Conservation (phyloP, 1,139 yeast species). For the Diutina pseudorugosa region DNA sequence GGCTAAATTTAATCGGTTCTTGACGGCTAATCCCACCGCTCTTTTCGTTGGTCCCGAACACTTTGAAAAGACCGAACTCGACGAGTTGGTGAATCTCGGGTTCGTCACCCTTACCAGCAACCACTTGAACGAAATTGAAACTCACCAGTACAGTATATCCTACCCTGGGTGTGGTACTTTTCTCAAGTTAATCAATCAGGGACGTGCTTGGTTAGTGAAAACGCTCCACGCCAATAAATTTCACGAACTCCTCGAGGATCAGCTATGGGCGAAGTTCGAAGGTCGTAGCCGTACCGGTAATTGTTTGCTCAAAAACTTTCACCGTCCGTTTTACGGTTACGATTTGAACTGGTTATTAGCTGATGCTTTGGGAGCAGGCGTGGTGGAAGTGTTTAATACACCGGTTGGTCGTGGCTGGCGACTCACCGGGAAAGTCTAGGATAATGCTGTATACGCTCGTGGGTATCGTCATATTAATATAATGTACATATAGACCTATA, state of each 20-base stretch:
- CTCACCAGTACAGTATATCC: slow-evolving; percentile 36
- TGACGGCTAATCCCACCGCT: slow-evolving; percentile 18
- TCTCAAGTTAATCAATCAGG: slow-evolving; percentile 33
- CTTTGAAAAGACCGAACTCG: slow-evolving; percentile 17
- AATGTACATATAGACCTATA: no score
- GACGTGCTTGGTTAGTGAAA: slow-evolving; percentile 39
- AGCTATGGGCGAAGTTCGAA: slow-evolving; percentile 38
- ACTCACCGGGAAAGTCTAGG: slow-evolving; percentile 35
- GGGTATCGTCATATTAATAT: neutral
- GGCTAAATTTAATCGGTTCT: slow-evolving; percentile 15
- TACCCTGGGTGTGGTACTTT: slow-evolving; percentile 54
- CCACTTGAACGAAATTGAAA: slow-evolving; percentile 35
- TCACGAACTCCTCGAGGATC: slow-evolving; percentile 42
- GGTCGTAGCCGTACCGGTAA: slow-evolving; percentile 12
- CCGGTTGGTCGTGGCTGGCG: slow-evolving; percentile 67
- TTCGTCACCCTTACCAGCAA: slow-evolving; percentile 41
- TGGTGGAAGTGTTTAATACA: slow-evolving; percentile 52
- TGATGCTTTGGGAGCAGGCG: slow-evolving; percentile 58
- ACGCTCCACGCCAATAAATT: slow-evolving; percentile 29
- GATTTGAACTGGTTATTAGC: slow-evolving; percentile 53
- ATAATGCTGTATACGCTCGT: neutral
- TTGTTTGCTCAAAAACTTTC: slow-evolving; percentile 26
- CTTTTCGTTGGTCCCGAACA: slow-evolving; percentile 19
- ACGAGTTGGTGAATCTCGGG: slow-evolving; percentile 35
- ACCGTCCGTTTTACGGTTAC: slow-evolving; percentile 49